A percentile compares a stretch with the other conserved stretches of the same genome.
These are phyloP conservation scores for Globisporangium okanoganense DNA, from an alignment of 352 stramenopile genomes.

Conservation along the genomic window DNA sequence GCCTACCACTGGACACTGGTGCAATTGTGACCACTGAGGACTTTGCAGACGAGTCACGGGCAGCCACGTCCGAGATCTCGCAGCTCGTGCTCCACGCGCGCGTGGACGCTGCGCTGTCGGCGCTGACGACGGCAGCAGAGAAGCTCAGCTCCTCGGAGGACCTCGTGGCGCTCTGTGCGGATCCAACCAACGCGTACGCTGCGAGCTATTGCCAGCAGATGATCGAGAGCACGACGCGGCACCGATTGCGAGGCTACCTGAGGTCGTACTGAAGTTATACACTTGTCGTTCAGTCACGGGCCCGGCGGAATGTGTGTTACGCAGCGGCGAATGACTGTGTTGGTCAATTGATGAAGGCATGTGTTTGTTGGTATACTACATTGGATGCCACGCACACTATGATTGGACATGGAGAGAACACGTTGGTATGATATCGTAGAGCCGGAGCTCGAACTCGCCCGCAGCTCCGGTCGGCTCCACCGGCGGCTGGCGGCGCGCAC, in stretches of 20 bases:
- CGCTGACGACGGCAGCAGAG: not conserved
- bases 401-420: no score
- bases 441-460: no score
- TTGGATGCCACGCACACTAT: no score
- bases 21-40: not conserved
- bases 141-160: not conserved
- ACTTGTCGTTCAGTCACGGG: no score
- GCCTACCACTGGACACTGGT: conserved; percentile 18
- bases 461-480: no score
- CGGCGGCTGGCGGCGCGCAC: no score
- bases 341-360: no score
- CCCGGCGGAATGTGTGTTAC: no score
- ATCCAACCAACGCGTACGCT: conserved; percentile 27
- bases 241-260: not conserved
- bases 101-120: not conserved
- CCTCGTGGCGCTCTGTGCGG: conserved; percentile 5
- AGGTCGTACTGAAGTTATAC: no score
- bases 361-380: no score
- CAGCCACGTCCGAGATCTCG: not conserved
- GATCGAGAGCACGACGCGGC: not conserved
- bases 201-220: conserved; percentile 27
- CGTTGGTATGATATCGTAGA: no score
- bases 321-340: no score
- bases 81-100: conserved; percentile 1
- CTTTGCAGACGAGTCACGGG: not conserved